Base-by-base conservation (phyloP, 768 basidiomycete genomes). In the Kwoniella mangroviensis region DNA sequence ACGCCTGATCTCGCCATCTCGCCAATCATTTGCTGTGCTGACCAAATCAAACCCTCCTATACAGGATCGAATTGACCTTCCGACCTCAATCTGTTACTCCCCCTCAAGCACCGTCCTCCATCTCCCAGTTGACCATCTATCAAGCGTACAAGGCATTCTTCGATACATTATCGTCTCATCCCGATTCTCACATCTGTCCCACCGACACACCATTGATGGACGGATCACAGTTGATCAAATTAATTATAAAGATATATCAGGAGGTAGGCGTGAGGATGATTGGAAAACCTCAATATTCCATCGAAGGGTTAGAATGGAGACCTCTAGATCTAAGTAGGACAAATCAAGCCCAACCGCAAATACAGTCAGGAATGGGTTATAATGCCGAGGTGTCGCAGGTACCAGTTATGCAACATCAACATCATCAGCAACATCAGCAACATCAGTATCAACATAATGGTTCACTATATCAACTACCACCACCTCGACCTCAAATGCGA, bases 71-170 rank as follows among this genome's bases (percentile, higher is more conserved):
- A 49, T 19, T 49, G 4, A 49, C 45, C 12, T 49, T 49, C 45
- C 45, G 45, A 13, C 45, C 13, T 6, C 19, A 4, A 49, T 0
- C 45, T 49, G 13, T 19, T 19, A 10, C 15, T 1, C 11, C 45
- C 12, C 45, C 45, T 19, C 45, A 12, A 13, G 45, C 45, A 40
- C 42, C 40, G 10, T 26, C 24, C 17, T 41, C 58, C 17, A 59
- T 59, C 58, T 34, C 34, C 28, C 58, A 59, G 41, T n/a, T 59
- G n/a, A 42, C 21, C 40, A 22, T 59, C 58, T 59, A 41, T 12
- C n/a, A 17, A 11, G 34, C 58, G 28, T 59, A 59, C 42, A 65
- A 11, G 17, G 21, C 4, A 21, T 45, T 43, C 34, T n/a, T 56
- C 52, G 28, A 55, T 10, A 12, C 19, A 34, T 21, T 43, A 17